Base-by-base conservation (phyloP, 2,329 filamentous ascomycete genomes). In the Sclerotinia glacialis region DNA sequence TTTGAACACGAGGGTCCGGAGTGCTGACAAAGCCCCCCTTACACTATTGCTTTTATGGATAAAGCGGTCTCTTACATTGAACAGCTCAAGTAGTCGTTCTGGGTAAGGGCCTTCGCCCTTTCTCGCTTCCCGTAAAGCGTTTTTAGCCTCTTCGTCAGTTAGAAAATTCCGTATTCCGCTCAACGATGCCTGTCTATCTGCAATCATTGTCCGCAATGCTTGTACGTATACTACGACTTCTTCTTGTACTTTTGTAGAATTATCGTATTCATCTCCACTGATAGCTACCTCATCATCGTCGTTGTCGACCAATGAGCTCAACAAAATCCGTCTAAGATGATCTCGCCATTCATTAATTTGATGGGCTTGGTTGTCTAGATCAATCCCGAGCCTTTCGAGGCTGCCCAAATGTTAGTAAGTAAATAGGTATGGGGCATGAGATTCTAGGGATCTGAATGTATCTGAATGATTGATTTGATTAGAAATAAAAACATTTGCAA, bases 231-330 rank as follows among this genome's bases (percentile, higher is more conserved):
- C 91, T 78, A 94, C 91, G 52, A 97, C 85, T 75, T 96, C 88
- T 69, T 97, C 94, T 78, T 98, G 94, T 55, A 89, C 85, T 76
- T 91, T 91, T 0, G 93, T 92, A 0, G 94, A 96, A 42, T 91
- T 86, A 71, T 92, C 90, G 69, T 97, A 95, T 76, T 98, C 95
- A 67, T 97, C 89, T 31, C 95, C 95, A 14, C 92, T 94, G 2
- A 87, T 84, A 67, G 96, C 92, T 12, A 84, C 78, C n/a, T 80
- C 81, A 21, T 87, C 86, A 50, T 96, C 92, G 74, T 95, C 92
- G 74, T 95, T 88, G 72, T 98, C 95, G 23, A 98, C 86, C 1
- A 98, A 82, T 0, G 91, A 87, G 68, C 87, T 84, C 14, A 90
- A 79, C 12, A 97, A 82, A 26, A 94, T 84, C 64, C 89, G 83